Conservation (phyloP, 176 grass and related monocot genomes). For the Musa acuminata region DNA sequence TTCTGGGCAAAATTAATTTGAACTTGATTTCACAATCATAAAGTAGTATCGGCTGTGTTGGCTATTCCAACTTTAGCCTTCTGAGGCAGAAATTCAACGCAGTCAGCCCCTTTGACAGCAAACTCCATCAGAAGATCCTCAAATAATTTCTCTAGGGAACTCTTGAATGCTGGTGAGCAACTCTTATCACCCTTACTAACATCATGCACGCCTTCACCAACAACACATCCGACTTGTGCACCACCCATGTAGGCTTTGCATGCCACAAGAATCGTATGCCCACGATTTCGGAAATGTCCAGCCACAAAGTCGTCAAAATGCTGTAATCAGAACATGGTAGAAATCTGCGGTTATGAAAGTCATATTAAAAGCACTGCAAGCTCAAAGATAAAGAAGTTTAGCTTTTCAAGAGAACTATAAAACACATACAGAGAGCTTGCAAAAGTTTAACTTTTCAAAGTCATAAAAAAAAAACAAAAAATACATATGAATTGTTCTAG, state of each 20-base stretch:
- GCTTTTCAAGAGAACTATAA: not conserved
- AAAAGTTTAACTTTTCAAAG: not conserved
- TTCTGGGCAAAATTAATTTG: not conserved
- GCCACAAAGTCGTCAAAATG: constrained; percentile 46
- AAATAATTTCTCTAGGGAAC: constrained; percentile 17
- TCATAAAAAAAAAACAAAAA: not conserved
- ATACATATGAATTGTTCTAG: not conserved
- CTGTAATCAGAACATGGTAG: constrained; percentile 20
- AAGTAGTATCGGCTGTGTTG: not conserved
- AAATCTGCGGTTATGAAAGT: not conserved
- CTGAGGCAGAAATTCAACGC: constrained; percentile 2
- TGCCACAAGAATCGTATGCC: constrained; percentile 28
- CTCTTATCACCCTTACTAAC: constrained; percentile 17
- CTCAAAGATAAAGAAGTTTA: not conserved
- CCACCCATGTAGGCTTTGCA: constrained; percentile 43
- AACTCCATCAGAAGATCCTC: constrained; percentile 39
- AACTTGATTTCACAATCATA: not conserved
- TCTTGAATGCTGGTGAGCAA: constrained; percentile 38
- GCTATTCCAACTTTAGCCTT: not conserved
- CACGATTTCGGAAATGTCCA: constrained; percentile 31
- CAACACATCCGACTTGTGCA: constrained; percentile 33
- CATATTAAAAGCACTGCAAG: not conserved
- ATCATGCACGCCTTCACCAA: constrained; percentile 8
- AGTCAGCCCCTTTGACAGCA: constrained; percentile 17
- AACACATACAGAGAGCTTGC: too few relatives aligned